Conservation (phyloP, 106 monocot species). For the Iris macrosiphon region DNA sequence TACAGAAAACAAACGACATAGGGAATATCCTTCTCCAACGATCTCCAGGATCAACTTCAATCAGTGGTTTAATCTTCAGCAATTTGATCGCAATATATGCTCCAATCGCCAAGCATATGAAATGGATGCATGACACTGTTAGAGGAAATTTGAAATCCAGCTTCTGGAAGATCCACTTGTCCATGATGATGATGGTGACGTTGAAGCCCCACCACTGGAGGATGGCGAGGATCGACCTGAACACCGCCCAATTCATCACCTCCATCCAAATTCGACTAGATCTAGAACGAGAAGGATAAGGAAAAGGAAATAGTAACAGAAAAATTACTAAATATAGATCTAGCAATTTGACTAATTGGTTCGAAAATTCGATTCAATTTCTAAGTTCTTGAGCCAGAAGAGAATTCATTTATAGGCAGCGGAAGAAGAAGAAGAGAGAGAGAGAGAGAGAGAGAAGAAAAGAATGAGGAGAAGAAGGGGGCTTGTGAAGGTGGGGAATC, state of each 20-base stretch:
- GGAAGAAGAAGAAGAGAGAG: too few species aligned
- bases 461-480: too few species aligned
- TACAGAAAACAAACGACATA: slow-evolving; percentile 91
- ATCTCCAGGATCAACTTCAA: slow-evolving; percentile 74
- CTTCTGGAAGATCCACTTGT: slow-evolving; percentile 99
- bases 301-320: too few species aligned
- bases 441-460: too few species aligned
- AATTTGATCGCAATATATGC: slow-evolving; percentile 69
- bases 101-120: slow-evolving; percentile 81
- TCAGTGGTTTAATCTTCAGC: slow-evolving; percentile 65
- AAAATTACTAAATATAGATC: too few species aligned
- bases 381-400: too few species aligned
- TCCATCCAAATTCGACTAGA: too few species aligned
- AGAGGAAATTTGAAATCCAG: slow-evolving; percentile 87
- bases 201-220: slow-evolving; percentile 98
- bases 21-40: slow-evolving; percentile 94
- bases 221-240: slow-evolving; percentile 55
- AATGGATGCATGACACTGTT: slow-evolving; percentile 78
- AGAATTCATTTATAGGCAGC: too few species aligned
- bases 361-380: too few species aligned
- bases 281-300: too few species aligned
- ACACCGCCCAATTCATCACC: slow-evolving; percentile 20
- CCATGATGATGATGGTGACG: slow-evolving; percentile 95
- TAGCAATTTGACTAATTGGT: too few species aligned
- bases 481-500: too few species aligned